These are phyloP conservation scores for Artemisia annua DNA, from an alignment of 129 eudicot genomes.

Conservation along the genomic window DNA sequence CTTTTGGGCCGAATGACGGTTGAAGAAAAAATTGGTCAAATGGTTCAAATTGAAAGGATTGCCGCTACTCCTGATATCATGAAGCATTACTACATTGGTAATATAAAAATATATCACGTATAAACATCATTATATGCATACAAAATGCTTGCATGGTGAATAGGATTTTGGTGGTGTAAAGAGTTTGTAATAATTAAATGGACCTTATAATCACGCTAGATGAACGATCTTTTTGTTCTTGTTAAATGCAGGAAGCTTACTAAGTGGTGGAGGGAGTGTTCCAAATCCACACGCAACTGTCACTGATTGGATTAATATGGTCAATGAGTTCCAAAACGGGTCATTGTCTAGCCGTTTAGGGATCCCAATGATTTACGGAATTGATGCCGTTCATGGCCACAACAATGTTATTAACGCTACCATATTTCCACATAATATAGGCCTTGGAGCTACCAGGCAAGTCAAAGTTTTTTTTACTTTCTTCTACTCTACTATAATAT, in stretches of 20 bases:
- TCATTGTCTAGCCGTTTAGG: slow-evolving; percentile 79
- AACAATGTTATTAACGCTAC: slow-evolving; percentile 86
- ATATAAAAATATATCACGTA: neutral
- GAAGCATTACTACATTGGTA: slow-evolving; percentile 55
- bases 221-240: slow-evolving; percentile 3
- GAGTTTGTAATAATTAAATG: slow-evolving; percentile 1
- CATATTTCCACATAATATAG: slow-evolving; percentile 86
- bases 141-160: neutral
- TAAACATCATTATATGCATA: neutral
- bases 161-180: neutral
- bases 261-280: slow-evolving; percentile 93
- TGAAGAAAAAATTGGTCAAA: slow-evolving; percentile 63
- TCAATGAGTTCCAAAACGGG: slow-evolving; percentile 73
- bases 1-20: slow-evolving; percentile 51
- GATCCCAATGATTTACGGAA: slow-evolving; percentile 93
- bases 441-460: slow-evolving; percentile 93
- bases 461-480: slow-evolving; percentile 12
- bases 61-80: slow-evolving; percentile 50
- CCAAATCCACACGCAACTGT: slow-evolving; percentile 74
- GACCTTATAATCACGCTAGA: neutral
- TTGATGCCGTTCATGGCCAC: slow-evolving; percentile 94
- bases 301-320: slow-evolving; percentile 84
- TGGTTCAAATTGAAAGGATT: slow-evolving; percentile 59
- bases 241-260: slow-evolving; percentile 61
- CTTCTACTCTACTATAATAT: neutral